A percentile compares a stretch with the other conserved stretches of the same genome.
Conservation (phyloP, 441 rosid species). For the Adansonia madagascariensis region DNA sequence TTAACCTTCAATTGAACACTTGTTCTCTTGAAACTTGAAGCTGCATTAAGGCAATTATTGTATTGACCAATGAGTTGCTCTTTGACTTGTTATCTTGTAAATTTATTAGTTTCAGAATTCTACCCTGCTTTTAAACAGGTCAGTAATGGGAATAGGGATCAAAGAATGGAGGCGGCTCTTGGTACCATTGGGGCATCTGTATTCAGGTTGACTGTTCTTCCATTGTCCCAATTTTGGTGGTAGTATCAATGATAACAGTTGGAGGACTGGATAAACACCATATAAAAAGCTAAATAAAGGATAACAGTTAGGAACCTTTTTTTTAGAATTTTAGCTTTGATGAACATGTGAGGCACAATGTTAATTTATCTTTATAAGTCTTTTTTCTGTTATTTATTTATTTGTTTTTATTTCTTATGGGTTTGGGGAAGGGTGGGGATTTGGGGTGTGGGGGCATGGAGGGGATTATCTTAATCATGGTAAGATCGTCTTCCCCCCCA, state of each 20-base stretch:
- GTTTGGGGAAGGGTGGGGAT: not conserved
- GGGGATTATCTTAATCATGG: not conserved
- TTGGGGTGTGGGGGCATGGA: not conserved
- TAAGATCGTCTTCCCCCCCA: not conserved
- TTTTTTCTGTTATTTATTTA: not conserved
- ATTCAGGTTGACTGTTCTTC: slow-evolving; percentile 54
- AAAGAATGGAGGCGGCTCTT: slow-evolving; percentile 61
- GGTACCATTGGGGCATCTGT: slow-evolving; percentile 82
- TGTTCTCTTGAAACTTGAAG: slow-evolving; percentile 1
- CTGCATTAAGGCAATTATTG: not conserved
- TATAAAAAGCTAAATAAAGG: not conserved
- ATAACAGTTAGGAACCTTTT: not conserved
- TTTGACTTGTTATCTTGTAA: slow-evolving; percentile 16
- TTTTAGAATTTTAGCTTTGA: not conserved
- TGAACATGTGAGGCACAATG: not conserved
- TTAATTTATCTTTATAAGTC: not conserved
- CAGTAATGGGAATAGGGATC: slow-evolving; percentile 58
- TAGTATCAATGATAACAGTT: not conserved
- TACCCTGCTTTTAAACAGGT: slow-evolving; percentile 45
- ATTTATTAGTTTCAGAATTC: slow-evolving; percentile 6
- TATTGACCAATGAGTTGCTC: not conserved
- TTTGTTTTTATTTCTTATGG: not conserved
- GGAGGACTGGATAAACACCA: slow-evolving; percentile 10
- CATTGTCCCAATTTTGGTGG: not conserved
- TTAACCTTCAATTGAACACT: slow-evolving; percentile 16